phyloP scores from a whole-genome alignment of 371 early-diverging fungal genomes.

The Nosema muscidifuracis region DNA sequence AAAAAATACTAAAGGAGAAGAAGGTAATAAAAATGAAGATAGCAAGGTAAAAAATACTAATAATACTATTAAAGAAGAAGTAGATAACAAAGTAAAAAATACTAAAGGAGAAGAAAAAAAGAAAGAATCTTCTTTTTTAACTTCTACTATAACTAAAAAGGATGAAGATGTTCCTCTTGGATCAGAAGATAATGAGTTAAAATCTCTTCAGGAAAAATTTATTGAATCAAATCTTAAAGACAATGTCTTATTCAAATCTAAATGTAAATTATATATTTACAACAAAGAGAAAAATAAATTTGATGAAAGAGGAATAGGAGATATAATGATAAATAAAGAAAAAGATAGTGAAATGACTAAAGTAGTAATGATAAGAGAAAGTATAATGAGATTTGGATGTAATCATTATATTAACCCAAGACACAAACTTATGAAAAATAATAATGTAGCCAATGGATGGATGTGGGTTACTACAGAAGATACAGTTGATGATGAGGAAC shows the following conservation, averaged over 20 bases:
- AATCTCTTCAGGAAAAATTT: constrained; percentile 66
- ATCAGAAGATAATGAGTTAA: constrained; percentile 31
- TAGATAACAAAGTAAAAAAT: neutral
- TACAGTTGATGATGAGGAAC: constrained; percentile 40
- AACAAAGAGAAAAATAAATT: constrained; percentile 33
- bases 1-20: neutral
- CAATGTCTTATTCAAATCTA: constrained; percentile 39
- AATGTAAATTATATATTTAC: constrained; percentile 43
- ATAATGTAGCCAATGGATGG: constrained; percentile 30
- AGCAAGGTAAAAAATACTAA: neutral
- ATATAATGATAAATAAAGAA: constrained; percentile 34
- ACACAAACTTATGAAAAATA: constrained; percentile 10
- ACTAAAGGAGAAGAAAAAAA: neutral
- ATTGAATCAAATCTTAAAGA: constrained; percentile 66
- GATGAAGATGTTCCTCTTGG: constrained; percentile 20
- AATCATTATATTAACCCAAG: constrained; percentile 53
- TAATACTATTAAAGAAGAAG: neutral
- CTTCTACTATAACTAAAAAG: constrained; percentile 20
- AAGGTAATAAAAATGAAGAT: neutral
- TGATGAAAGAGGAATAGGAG: constrained; percentile 49
- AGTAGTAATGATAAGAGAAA: constrained; percentile 53
- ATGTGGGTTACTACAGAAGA: constrained; percentile 54
- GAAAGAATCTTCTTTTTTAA: constrained; percentile 24
- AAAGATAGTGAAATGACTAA: constrained; percentile 25
- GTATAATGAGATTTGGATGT: constrained; percentile 47